Base-by-base conservation (phyloP, 1,284 basidiomycete species). In the Cryptococcus depauperatus region DNA sequence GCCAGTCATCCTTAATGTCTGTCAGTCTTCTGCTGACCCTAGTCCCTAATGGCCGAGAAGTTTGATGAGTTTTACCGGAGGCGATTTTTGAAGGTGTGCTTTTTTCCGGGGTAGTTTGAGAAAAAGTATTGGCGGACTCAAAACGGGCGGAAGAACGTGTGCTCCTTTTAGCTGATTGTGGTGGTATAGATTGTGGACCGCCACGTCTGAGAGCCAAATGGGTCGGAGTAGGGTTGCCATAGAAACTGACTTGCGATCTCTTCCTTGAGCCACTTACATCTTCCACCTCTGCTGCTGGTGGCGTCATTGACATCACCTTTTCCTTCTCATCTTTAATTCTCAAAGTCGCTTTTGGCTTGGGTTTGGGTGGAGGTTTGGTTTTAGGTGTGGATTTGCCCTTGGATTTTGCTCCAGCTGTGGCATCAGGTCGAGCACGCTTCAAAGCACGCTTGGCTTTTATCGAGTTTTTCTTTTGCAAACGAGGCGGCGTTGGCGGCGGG, bases 1-100 rank as follows among this genome's bases (percentile, higher is more conserved):
- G 65, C 71, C 72, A 73, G 25, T 63, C 66, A 32, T 71, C 70
- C 6, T 65, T 61, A 9, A 59, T 55, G 16, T 58, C 42, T 9
- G 55, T 44, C 7, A 58, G 48, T 19, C 58, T 54, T 25, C 63
- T 56, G 44, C 58, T 70, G 35, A 61, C 59, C 8, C 59, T 58
- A 16, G 59, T 65, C 0, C 61, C 61, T 0, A 51, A 39, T 1
- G 64, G 60, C 9, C 56, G 37, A n/a, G n/a, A n/a, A n/a, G n/a
- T 33, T 18, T 1, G 32, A 14, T 33, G 2, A 18, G 32, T 2
- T 33, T 33, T 3, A n/a, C 6, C n/a, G 32, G 5, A 1, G 19
- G 8, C 0, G 32, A 2, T 33, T 9, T 18, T 33, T 33, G 8
- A 4, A 5, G n/a, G 6, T 33, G n/a, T 33, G n/a, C 32, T 33